Percentiles rank a stretch among this genome's conserved stretches.
Evolutionary conservation across 1,284 basidiomycete species (phyloP).

Genomic region (Naganishia cerealis): DNA sequence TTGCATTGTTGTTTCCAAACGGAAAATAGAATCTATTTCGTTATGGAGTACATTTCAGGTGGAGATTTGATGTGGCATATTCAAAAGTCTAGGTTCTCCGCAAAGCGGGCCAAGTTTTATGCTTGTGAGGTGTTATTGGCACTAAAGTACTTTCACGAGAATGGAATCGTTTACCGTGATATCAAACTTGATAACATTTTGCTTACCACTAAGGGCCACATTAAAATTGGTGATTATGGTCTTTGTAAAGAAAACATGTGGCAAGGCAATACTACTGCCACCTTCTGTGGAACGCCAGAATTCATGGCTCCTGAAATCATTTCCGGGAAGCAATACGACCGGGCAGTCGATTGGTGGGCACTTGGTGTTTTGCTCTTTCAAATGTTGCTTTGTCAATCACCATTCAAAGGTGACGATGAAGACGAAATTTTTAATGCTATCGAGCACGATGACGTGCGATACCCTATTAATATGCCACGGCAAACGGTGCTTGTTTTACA

Average conservation of each 20-base stretch:
- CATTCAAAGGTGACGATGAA: too few relatives aligned
- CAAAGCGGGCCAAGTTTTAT: conserved; percentile 91
- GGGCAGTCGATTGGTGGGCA: too few relatives aligned
- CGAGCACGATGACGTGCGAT: too few relatives aligned
- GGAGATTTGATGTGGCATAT: conserved; percentile 81
- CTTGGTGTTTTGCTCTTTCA: too few relatives aligned
- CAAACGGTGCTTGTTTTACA: too few relatives aligned
- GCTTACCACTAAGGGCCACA: conserved; percentile 92
- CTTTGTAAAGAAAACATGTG: conserved; percentile 99
- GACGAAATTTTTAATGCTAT: too few relatives aligned
- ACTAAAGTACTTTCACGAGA: conserved; percentile 95
- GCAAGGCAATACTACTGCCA: conserved; percentile 93
- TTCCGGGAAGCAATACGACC: too few relatives aligned
- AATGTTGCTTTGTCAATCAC: too few relatives aligned
- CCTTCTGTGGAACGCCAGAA: conserved; percentile 98
- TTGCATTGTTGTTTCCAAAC: conserved; percentile 99
- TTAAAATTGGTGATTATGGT: conserved; percentile 99
- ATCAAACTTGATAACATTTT: conserved; percentile 98
- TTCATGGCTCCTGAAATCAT: conserved; percentile 98
- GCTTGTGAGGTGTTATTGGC: conserved; percentile 98
- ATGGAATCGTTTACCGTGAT: conserved; percentile 93
- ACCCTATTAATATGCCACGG: too few relatives aligned
- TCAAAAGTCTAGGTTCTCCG: conserved; percentile 75
- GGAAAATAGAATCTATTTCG: conserved; percentile 89
- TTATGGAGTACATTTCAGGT: conserved; percentile 75